Evolutionary conservation across 108 stramenopile species (phyloP), one percentile per base, ranked within the genome.

Genomic region (Conticribra weissflogii): DNA sequence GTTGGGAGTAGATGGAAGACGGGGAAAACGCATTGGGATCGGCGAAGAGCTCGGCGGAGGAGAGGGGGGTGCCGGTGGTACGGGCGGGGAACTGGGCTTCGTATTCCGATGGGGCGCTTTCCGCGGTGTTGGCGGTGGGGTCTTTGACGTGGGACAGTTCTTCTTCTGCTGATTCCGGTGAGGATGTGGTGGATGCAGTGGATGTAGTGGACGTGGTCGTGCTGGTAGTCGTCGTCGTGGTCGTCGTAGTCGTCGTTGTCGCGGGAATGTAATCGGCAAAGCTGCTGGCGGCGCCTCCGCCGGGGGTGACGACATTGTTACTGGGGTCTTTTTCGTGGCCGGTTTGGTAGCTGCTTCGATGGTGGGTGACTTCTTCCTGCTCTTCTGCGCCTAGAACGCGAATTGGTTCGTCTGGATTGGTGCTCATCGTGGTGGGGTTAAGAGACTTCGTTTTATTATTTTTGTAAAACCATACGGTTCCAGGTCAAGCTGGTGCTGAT

Each of bases 1-100:
- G 58, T 7, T 3, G 2, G 3, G 16, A n/a, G 22, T 48, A 27
- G 7, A 65, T 51, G 18, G 56, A 2, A 5, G 32, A 17, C 29
- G 33, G 49, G 1, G 46, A 5, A 33, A 65, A 74, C 27, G 21
- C 31, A 2, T 53, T 3, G 15, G 56, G 33, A 28, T 65, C 48
- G 2, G 30, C 23, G 25, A 74, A 66, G 5, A 65, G 31, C 4
- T 46, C 16, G 50, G 21, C 57, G 24, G 73, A 24, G 3, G 73
- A 52, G 48, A 63, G 17, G 70, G 59, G 21, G 36, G 36, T 41
- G 5, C 12, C 8, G 36, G 12, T 41, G 36, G 36, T 9, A 12
- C 36, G 36, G 12, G 36, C 12, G 5, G 36, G 12, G 36, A 41
- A 41, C 8, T 9, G 36, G 36, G 36, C 5, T 41, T 41, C 36